phyloP scores from a whole-genome alignment of 148 eudicot genomes.

The Nyssa sinensis region DNA sequence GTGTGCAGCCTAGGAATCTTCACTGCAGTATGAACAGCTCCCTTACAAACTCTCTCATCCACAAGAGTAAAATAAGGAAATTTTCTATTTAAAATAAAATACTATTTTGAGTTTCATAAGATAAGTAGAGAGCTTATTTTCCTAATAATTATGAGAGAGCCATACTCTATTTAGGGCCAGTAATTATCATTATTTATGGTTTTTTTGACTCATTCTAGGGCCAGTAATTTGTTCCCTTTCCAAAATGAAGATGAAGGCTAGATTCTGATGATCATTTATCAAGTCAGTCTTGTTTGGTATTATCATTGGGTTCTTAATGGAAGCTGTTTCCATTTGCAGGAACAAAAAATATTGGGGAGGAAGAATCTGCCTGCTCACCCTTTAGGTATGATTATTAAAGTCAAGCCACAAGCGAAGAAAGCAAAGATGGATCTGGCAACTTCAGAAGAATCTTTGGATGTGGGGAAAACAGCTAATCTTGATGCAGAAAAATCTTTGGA shows the following conservation, averaged over 20 bases:
- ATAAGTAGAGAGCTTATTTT: too few relatives aligned
- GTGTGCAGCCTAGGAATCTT: too few relatives aligned
- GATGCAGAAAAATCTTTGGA: conserved; percentile 18
- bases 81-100: too few relatives aligned
- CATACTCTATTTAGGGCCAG: too few relatives aligned
- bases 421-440: conserved; percentile 48
- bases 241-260: too few relatives aligned
- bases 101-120: too few relatives aligned
- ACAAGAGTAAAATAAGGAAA: too few relatives aligned
- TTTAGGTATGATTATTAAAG: conserved; percentile 57
- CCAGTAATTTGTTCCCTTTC: too few relatives aligned
- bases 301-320: not conserved
- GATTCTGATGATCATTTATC: not conserved
- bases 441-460: conserved; percentile 20
- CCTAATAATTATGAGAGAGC: too few relatives aligned
- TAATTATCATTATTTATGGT: too few relatives aligned
- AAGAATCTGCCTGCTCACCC: conserved; percentile 51
- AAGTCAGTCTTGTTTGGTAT: not conserved
- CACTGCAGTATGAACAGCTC: too few relatives aligned
- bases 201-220: not conserved
- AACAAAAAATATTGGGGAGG: conserved; percentile 33
- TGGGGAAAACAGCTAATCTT: conserved; percentile 15
- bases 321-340: conserved; percentile 34
- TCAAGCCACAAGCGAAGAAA: conserved; percentile 76
- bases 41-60: too few relatives aligned